These are phyloP conservation scores for Ostreobium quekettii DNA, from an alignment of 139 green algal genomes.

Conservation along the genomic window DNA sequence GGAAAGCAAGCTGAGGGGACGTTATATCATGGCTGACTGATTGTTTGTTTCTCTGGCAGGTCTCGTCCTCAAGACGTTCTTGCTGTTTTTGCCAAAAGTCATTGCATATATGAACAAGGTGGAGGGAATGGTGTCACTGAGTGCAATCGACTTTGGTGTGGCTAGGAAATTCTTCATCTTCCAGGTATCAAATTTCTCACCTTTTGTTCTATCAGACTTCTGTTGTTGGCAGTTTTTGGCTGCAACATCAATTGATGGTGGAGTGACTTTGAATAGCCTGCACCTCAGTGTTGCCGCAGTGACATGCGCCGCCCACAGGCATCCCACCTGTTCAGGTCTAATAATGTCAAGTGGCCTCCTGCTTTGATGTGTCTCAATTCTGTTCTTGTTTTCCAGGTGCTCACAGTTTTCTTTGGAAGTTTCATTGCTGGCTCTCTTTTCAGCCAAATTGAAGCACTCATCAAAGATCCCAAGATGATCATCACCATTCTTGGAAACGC, in stretches of 20 bases:
- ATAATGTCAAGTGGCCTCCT: not conserved
- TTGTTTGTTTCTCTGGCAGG: constrained; percentile 25
- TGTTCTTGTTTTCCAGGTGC: constrained; percentile 44
- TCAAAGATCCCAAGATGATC: constrained; percentile 31
- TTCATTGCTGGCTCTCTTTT: constrained; percentile 51
- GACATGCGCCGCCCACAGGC: not conserved
- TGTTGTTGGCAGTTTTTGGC: not conserved
- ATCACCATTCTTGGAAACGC: constrained; percentile 48
- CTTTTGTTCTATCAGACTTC: not conserved
- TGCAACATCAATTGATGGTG: not conserved
- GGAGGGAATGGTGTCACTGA: constrained; percentile 38
- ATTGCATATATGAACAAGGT: constrained; percentile 41
- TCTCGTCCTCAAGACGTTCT: constrained; percentile 66
- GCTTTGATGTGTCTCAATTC: constrained; percentile 6
- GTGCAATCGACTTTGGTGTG: constrained; percentile 46
- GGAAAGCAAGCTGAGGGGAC: no score
- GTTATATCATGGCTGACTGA: no score
- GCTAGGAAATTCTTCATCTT: constrained; percentile 44
- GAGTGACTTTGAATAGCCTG: not conserved
- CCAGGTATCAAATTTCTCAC: constrained; percentile 5
- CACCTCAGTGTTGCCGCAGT: not conserved
- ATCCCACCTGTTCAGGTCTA: no score
- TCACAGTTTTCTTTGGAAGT: constrained; percentile 57
- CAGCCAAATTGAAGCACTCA: constrained; percentile 38
- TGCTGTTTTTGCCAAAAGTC: constrained; percentile 52